These are phyloP conservation scores for Amesomyces nigricolor DNA, from an alignment of 2,329 filamentous ascomycete genomes.

Conservation along the genomic window DNA sequence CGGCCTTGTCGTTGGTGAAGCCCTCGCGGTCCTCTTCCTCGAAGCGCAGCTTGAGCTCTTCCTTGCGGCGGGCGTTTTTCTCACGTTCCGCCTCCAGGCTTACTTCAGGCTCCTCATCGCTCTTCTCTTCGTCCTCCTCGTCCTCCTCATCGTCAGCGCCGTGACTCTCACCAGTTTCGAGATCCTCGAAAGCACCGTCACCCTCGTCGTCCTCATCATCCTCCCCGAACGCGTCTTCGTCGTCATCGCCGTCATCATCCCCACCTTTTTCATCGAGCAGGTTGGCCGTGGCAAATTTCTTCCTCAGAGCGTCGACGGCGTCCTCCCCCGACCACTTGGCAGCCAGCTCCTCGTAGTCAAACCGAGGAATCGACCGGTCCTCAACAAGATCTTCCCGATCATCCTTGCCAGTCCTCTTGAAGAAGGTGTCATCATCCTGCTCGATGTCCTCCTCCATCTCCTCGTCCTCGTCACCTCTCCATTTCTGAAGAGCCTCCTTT, in stretches of 20 bases:
- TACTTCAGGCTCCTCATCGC: constrained; percentile 40
- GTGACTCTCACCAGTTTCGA: constrained; percentile 68
- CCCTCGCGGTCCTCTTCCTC: constrained; percentile 98
- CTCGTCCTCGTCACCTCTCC: constrained; percentile 63
- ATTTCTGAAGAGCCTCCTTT: constrained; percentile 68
- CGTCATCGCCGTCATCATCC: constrained; percentile 48
- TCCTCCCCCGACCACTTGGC: constrained; percentile 79
- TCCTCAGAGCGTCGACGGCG: constrained; percentile 67
- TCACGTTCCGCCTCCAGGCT: constrained; percentile 81
- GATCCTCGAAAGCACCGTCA: constrained; percentile 60
- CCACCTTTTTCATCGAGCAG: constrained; percentile 51
- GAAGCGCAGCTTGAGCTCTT: constrained; percentile 89
- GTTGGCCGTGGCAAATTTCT: constrained; percentile 68
- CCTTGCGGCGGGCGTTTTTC: constrained; percentile 84
- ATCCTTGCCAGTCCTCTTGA: constrained; percentile 57
- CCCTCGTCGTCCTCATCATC: constrained; percentile 45
- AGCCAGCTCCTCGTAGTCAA: constrained; percentile 75
- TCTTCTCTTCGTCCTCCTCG: constrained; percentile 34
- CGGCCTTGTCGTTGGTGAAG: constrained; percentile 82
- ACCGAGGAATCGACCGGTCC: constrained; percentile 70
- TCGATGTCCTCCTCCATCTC: constrained; percentile 56
- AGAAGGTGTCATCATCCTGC: constrained; percentile 56
- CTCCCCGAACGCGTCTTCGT: constrained; percentile 41
- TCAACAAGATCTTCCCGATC: constrained; percentile 66
- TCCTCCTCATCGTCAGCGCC: constrained; percentile 32